phyloP scores from a whole-genome alignment of 805 yeast genomes.

The fission yeast (Schizosaccharomyces pombe) region DNA sequence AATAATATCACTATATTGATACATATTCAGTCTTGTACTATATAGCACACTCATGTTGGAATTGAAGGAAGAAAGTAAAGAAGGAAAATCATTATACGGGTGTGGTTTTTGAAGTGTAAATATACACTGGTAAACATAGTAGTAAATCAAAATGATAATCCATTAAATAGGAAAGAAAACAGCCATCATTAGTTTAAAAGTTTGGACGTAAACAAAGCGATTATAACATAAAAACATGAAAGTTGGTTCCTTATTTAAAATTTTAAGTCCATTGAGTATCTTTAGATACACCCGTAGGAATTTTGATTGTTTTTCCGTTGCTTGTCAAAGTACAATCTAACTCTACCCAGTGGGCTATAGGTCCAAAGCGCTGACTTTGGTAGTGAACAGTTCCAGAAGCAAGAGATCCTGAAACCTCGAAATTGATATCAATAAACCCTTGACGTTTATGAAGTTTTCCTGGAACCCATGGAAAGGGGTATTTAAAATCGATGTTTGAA shows the following conservation, averaged over 20 bases:
- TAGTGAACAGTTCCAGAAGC: not conserved
- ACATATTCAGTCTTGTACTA: no score
- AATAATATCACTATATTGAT: not conserved
- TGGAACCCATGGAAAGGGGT: conserved; percentile 1
- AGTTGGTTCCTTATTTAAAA: no score
- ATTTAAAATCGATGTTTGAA: not conserved
- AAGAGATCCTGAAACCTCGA: not conserved
- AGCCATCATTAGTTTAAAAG: no score
- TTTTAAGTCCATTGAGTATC: not conserved
- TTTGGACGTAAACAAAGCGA: no score
- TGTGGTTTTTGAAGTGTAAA: no score
- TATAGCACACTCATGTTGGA: no score
- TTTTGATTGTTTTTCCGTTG: not conserved
- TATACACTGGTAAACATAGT: no score
- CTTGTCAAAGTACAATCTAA: not conserved
- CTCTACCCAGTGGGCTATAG: not conserved
- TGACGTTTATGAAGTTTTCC: not conserved
- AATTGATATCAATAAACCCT: not conserved
- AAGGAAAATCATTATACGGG: no score
- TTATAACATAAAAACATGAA: no score
- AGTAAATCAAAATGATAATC: no score
- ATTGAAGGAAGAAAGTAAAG: no score
- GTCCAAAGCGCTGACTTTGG: not conserved
- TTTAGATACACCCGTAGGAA: not conserved
- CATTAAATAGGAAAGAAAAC: no score